Conservation (phyloP, 2,329 filamentous ascomycete species). For the Stylonectria norvegica region DNA sequence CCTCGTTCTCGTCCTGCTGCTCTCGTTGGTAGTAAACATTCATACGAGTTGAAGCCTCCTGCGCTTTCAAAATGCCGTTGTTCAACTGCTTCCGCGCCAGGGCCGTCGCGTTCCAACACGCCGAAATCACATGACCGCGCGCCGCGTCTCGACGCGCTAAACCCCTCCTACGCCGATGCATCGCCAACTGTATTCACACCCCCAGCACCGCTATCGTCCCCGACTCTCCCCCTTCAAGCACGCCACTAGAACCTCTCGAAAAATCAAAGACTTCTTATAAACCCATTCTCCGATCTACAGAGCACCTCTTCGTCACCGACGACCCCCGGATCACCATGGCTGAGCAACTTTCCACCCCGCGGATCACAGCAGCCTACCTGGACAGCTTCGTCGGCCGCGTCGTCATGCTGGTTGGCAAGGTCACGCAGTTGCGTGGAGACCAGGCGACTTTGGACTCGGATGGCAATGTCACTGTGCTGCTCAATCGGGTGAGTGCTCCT, state of each 20-base stretch:
- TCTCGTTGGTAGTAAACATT: too few relatives aligned
- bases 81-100: too few relatives aligned
- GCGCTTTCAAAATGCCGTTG: too few relatives aligned
- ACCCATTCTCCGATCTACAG: background rate
- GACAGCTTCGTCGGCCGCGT: conserved; percentile 70
- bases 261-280: background rate
- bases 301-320: background rate
- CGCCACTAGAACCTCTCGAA: too few relatives aligned
- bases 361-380: conserved; percentile 77
- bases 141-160: background rate
- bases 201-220: too few relatives aligned
- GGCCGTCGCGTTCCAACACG: too few relatives aligned
- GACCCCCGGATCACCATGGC: conserved; percentile 51
- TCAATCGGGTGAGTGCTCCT: conserved; percentile 72
- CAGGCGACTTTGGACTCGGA: conserved; percentile 76
- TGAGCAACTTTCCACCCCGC: conserved; percentile 67
- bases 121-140: conserved; percentile 1
- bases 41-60: too few relatives aligned
- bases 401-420: conserved; percentile 82
- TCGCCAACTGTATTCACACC: background rate
- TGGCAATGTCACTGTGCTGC: conserved; percentile 68
- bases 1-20: too few relatives aligned
- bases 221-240: too few relatives aligned
- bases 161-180: background rate
- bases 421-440: conserved; percentile 77